Base-by-base conservation (phyloP, 352 stramenopile genomes). In the Phytopythium helicoides region DNA sequence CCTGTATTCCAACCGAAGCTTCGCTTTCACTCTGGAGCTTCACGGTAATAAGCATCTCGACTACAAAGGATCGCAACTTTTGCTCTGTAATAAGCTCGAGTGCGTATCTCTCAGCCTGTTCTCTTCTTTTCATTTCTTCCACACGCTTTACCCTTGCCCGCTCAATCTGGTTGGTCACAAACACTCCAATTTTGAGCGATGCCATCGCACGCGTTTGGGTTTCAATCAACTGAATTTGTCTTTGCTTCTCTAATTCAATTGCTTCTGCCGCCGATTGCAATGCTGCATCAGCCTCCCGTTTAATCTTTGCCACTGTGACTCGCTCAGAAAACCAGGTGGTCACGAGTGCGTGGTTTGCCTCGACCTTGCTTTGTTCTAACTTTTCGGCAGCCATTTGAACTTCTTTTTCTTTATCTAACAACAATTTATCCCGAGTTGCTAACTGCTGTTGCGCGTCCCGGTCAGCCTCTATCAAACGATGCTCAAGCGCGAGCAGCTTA, bases 31-130 rank as follows among this genome's bases (percentile, higher is more conserved):
- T 54, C 6, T 66, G 21, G 36, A 68, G 48, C 40, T 76, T 75
- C n/a, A 69, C 52, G 6, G 65, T 44, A n/a, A 82, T 52, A 39
- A 79, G 48, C 2, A 71, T 40, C 23, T 73, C 50, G 2, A 82
- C 58, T 7, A 82, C 26, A 16, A 64, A 58, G 35, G 56, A 37
- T 22, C 63, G 60, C 21, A 68, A 61, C n/a, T 49, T 39, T 5
- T 56, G 42, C 28, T 70, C 67, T 28, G 59, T 49, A 16, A 44
- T n/a, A 8, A 65, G 47, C 8, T 78, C 48, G 14, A 53, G 34
- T 0, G 45, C 39, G 16, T 38, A 36, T n/a, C 67, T 55, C 15
- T 70, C 59, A 3, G 65, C 36, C 18, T 64, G 47, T 21, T 62
- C 54, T 25, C 54, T 26, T n/a, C 41, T 56, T 5, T 56, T 39